phyloP scores from a whole-genome alignment of 2,329 filamentous ascomycete species.

The Pseudopyricularia cyperi region DNA sequence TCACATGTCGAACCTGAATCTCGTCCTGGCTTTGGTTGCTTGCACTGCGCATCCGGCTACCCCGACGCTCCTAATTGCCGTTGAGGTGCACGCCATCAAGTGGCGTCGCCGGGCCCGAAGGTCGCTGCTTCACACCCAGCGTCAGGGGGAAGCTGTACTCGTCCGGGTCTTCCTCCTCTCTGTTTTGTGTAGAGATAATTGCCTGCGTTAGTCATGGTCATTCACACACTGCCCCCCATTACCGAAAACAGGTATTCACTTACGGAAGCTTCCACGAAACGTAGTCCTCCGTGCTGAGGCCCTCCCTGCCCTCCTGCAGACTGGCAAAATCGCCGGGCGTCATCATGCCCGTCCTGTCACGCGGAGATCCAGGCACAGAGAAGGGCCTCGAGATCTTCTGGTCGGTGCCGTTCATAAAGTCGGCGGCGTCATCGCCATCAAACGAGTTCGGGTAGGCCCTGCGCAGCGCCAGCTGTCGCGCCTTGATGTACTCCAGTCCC shows the following conservation, averaged over 20 bases:
- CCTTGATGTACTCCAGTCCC: constrained; percentile 99
- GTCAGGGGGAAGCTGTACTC: constrained; percentile 49
- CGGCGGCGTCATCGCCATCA: constrained; percentile 58
- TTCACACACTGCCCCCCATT: not conserved
- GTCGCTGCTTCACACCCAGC: constrained; percentile 34
- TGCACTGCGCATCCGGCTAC: not conserved
- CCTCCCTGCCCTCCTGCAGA: constrained; percentile 86
- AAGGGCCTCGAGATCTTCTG: constrained; percentile 92
- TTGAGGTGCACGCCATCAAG: constrained; percentile 27
- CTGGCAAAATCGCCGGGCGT: constrained; percentile 96
- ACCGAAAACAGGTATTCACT: constrained; percentile 33
- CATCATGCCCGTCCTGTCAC: constrained; percentile 93
- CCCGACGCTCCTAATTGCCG: constrained; percentile 17
- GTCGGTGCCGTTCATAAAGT: constrained; percentile 83
- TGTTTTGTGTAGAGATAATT: constrained; percentile 20
- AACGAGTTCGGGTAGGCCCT: constrained; percentile 87
- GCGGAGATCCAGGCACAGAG: constrained; percentile 84
- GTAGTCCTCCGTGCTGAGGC: constrained; percentile 91
- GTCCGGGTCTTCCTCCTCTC: constrained; percentile 88
- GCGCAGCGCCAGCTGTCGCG: constrained; percentile 78
- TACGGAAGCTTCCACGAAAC: constrained; percentile 96
- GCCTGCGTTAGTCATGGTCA: not conserved
- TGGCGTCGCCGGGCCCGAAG: constrained; percentile 25
- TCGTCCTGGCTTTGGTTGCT: not conserved
- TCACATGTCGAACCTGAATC: not conserved